Conservation (phyloP, 2,329 filamentous ascomycete species). For the Fusarium udum region DNA sequence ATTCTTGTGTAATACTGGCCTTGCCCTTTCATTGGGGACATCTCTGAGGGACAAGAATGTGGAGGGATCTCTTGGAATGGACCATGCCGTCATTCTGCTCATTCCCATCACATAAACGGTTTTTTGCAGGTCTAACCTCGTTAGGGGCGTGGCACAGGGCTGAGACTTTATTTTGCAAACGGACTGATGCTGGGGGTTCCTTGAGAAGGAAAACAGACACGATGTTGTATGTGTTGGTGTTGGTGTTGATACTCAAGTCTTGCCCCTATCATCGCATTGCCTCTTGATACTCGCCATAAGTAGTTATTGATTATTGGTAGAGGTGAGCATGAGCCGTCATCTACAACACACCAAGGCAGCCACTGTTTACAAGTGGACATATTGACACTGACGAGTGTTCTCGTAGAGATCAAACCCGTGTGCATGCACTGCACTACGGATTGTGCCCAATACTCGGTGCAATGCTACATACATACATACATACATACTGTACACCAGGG, state of each 20-base stretch:
- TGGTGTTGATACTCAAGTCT: background rate
- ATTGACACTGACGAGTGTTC: background rate
- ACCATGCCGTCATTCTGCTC: slow-evolving; percentile 15
- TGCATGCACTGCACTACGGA: background rate
- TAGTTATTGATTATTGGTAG: background rate
- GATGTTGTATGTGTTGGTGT: background rate
- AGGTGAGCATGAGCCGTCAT: background rate
- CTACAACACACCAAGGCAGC: background rate
- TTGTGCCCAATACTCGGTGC: background rate
- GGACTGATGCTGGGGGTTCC: background rate
- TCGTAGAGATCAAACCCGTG: background rate
- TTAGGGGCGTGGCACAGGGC: slow-evolving; percentile 13
- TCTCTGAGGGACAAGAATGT: slow-evolving; percentile 5
- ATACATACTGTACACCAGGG: background rate
- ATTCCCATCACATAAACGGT: slow-evolving; percentile 1
- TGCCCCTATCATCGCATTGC: background rate
- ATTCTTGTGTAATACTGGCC: background rate
- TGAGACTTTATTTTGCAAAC: slow-evolving; percentile 16
- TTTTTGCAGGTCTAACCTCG: background rate
- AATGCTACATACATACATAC: background rate
- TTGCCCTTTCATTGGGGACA: background rate
- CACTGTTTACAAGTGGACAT: background rate
- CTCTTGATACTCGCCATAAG: background rate
- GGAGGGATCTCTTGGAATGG: slow-evolving; percentile 19
- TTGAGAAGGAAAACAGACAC: background rate